A percentile compares a stretch with the other conserved stretches of the same genome.
phyloP scores from a whole-genome alignment of 768 basidiomycete genomes.

The Serendipita indica region DNA sequence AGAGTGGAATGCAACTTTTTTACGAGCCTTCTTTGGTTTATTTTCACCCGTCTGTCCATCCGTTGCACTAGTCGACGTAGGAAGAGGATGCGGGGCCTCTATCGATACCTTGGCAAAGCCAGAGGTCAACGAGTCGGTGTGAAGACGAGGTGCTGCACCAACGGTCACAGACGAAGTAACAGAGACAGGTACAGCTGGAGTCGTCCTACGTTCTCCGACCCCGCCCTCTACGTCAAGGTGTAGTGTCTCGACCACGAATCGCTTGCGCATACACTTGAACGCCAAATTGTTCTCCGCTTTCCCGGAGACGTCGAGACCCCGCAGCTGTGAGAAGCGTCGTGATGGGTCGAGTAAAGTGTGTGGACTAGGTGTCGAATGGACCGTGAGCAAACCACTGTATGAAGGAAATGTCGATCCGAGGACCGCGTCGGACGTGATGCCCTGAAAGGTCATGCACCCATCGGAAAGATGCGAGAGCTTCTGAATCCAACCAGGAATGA shows the following conservation, averaged over 20 bases:
- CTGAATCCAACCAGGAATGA: conserved; percentile 57
- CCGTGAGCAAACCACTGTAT: conserved; percentile 72
- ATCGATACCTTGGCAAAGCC: conserved; percentile 12
- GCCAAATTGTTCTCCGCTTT: conserved; percentile 94
- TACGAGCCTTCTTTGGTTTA: conserved; percentile 36
- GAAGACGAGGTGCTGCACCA: conserved; percentile 11
- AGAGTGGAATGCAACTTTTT: conserved; percentile 54
- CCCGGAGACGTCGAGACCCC: conserved; percentile 52
- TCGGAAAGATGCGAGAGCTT: conserved; percentile 71
- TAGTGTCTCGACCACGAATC: conserved; percentile 80
- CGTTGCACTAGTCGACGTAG: conserved; percentile 9
- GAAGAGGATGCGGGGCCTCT: not conserved
- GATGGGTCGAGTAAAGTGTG: conserved; percentile 64
- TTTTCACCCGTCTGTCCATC: conserved; percentile 13
- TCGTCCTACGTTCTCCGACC: conserved; percentile 58
- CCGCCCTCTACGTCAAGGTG: conserved; percentile 83
- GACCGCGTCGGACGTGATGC: conserved; percentile 73
- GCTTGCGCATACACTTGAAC: conserved; percentile 80
- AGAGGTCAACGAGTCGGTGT: conserved; percentile 31
- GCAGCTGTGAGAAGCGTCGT: conserved; percentile 66
- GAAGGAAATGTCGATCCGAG: conserved; percentile 59
- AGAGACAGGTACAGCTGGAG: conserved; percentile 22
- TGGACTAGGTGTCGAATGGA: conserved; percentile 61
- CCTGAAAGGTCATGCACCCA: conserved; percentile 52
- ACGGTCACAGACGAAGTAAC: conserved; percentile 13